A percentile compares a stretch with the other conserved stretches of the same genome.
These are phyloP conservation scores for Lactarius quietus DNA, from an alignment of 768 basidiomycete species.

Conservation along the genomic window DNA sequence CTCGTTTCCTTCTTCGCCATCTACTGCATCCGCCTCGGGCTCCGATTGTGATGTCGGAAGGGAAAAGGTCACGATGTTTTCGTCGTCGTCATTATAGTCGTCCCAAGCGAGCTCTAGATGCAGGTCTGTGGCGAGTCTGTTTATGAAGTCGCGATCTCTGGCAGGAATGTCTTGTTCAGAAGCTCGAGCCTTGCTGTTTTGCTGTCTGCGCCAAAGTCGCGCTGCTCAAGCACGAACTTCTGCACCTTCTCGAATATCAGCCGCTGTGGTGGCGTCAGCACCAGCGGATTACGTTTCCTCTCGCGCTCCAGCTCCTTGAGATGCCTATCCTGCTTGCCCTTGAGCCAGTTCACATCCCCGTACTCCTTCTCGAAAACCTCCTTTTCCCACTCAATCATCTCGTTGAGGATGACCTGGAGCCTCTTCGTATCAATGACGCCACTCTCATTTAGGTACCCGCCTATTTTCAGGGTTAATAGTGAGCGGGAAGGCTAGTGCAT, in stretches of 20 bases:
- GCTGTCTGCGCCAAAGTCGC: constrained; percentile 36
- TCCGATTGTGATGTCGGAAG: constrained; percentile 48
- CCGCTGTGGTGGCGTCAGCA: constrained; percentile 70
- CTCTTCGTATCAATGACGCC: constrained; percentile 78
- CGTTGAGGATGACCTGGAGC: constrained; percentile 82
- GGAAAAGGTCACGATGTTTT: constrained; percentile 67
- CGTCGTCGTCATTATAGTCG: constrained; percentile 81
- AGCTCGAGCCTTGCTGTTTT: constrained; percentile 52
- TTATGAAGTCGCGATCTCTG: constrained; percentile 76
- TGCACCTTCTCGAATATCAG: constrained; percentile 77
- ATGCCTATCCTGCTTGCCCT: constrained; percentile 84
- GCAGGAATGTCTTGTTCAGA: constrained; percentile 77
- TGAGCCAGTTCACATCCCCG: constrained; percentile 88
- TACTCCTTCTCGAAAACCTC: constrained; percentile 92
- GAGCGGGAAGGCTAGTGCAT: neutral
- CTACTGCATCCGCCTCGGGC: constrained; percentile 34
- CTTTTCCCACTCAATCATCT: constrained; percentile 84
- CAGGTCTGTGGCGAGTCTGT: constrained; percentile 68
- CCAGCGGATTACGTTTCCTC: constrained; percentile 45
- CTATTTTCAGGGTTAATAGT: constrained; percentile 38
- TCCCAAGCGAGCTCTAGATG: constrained; percentile 87
- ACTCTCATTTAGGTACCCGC: constrained; percentile 90
- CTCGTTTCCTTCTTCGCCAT: constrained; percentile 52
- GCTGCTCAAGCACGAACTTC: constrained; percentile 58
- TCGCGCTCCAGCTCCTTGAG: constrained; percentile 61